phyloP scores from a whole-genome alignment of 2,329 filamentous ascomycete species.

The Aureobasidium pullulans region DNA sequence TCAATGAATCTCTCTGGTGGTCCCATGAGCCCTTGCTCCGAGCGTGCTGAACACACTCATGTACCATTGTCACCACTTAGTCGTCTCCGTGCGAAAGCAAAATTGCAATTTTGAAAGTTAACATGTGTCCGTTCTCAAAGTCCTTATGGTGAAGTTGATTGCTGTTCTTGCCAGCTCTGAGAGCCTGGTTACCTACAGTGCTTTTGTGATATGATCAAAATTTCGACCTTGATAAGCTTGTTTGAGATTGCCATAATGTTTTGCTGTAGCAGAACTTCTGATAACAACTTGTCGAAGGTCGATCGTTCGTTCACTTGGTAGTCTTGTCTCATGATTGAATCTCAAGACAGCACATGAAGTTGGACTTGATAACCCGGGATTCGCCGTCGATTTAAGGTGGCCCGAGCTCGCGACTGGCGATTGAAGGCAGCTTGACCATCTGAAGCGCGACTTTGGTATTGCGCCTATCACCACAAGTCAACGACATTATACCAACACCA shows the following conservation, averaged over 20 bases:
- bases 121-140: neutral
- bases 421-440: neutral
- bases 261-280: no score
- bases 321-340: neutral
- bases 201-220: no score
- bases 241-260: no score
- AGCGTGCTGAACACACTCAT: neutral
- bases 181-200: no score
- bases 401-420: conserved; percentile 3
- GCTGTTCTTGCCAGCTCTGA: no score
- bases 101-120: conserved; percentile 13
- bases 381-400: neutral
- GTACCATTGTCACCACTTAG: conserved; percentile 12
- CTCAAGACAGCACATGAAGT: neutral
- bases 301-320: no score
- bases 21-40: neutral
- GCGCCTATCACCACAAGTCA: neutral
- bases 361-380: neutral
- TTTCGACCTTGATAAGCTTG: no score
- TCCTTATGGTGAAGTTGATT: neutral
- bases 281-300: no score
- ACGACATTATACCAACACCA: neutral
- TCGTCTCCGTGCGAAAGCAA: conserved; percentile 9
- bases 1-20: neutral
- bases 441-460: conserved; percentile 4